Conservation (phyloP, 1,284 basidiomycete species). For the Heterobasidion irregulare region DNA sequence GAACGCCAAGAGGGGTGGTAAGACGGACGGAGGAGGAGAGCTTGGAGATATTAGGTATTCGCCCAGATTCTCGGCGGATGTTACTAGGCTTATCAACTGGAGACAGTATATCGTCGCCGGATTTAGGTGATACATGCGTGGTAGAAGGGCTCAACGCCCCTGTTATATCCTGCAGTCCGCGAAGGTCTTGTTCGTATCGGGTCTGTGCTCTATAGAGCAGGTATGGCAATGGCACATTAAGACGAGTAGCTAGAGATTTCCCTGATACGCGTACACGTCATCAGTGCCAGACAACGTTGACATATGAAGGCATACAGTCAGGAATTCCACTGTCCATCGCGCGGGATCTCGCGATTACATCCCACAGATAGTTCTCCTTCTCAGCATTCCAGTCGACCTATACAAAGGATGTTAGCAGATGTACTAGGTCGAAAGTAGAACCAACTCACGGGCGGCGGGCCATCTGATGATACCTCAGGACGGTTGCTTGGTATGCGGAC, state of each 20-base stretch:
- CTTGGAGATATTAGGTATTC: slow-evolving; percentile 7
- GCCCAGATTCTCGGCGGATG: slow-evolving; percentile 11
- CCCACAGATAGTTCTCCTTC: slow-evolving; percentile 77
- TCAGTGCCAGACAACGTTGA: neutral
- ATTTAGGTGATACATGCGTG: slow-evolving; percentile 13
- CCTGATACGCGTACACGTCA: slow-evolving; percentile 32
- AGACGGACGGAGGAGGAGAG: slow-evolving; percentile 10
- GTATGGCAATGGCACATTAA: slow-evolving; percentile 73
- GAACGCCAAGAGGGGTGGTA: slow-evolving; percentile 45
- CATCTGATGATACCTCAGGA: slow-evolving; percentile 51
- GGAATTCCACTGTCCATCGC: slow-evolving; percentile 58
- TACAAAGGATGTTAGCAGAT: slow-evolving; percentile 3
- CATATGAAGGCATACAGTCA: slow-evolving; percentile 51
- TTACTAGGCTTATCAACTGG: slow-evolving; percentile 7
- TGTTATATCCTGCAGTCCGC: slow-evolving; percentile 61
- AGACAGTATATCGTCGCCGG: slow-evolving; percentile 8
- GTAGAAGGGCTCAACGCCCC: slow-evolving; percentile 38
- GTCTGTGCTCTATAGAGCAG: slow-evolving; percentile 72
- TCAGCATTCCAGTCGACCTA: slow-evolving; percentile 77
- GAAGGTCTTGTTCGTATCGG: slow-evolving; percentile 73
- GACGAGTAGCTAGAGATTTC: slow-evolving; percentile 71
- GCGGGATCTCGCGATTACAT: slow-evolving; percentile 69
- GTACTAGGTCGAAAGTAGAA: slow-evolving; percentile 3
- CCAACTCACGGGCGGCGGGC: slow-evolving; percentile 57
- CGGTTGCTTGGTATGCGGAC: slow-evolving; percentile 69